These are phyloP conservation scores for Asterella californica DNA, from an alignment of 225 moss, liverwort and hornwort species.

Conservation along the genomic window DNA sequence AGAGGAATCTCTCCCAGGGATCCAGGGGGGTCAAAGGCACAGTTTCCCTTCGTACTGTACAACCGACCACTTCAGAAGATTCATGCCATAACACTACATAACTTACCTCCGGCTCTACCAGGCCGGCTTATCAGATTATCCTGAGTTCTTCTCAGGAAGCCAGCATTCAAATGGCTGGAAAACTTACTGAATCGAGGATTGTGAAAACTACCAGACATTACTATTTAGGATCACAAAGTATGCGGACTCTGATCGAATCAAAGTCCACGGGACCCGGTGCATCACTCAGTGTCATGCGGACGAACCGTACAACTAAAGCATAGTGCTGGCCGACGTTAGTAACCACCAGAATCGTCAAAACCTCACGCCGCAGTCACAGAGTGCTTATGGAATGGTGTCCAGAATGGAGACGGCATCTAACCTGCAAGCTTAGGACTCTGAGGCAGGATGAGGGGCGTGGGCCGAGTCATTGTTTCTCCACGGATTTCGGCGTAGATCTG, in stretches of 20 bases:
- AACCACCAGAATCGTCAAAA: too few relatives aligned
- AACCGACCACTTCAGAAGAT: not conserved
- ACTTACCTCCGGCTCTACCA: not conserved
- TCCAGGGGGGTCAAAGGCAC: not conserved
- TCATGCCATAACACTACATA: not conserved
- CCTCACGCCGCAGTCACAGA: not conserved
- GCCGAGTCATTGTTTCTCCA: slow-evolving; percentile 7
- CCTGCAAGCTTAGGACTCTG: not conserved
- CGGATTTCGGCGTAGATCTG: not conserved
- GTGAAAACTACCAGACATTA: not conserved
- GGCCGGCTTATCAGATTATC: not conserved
- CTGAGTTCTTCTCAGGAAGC: not conserved
- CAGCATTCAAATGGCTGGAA: not conserved
- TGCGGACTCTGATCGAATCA: not conserved
- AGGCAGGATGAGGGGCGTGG: not conserved
- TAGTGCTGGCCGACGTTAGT: not conserved
- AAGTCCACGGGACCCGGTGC: not conserved
- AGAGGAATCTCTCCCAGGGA: not conserved
- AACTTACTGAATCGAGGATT: not conserved
- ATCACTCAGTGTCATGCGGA: not conserved
- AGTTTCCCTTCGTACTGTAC: not conserved
- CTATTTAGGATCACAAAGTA: not conserved
- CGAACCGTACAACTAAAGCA: not conserved
- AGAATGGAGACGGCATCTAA: not conserved
- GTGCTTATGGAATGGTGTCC: not conserved